Evolutionary conservation across 495 filamentous ascomycete species (phyloP), one percentile per base, ranked within the genome.

Genomic region (Aspergillus carlsbadensis): DNA sequence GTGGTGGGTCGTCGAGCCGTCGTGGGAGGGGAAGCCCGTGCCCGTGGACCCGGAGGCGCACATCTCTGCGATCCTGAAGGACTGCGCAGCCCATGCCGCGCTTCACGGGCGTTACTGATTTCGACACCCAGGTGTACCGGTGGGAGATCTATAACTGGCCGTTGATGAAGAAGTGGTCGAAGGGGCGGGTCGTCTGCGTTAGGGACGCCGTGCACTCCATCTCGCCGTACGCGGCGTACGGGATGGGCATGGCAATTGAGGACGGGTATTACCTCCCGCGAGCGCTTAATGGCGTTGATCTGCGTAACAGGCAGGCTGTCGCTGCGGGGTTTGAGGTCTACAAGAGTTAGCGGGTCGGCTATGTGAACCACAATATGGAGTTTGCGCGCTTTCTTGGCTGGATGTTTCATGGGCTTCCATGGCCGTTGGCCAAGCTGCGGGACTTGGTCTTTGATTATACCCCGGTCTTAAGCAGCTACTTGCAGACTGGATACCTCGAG

Each of bases 191-290:
- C 14, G 56, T 51, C 5, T 59, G 62, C 18, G 45, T 65, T 11
- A 59, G 58, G 10, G 62, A 65, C 54, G 56, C 62, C 7, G 58
- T 65, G 14, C 62, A 65, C 10, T 56, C 59, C 6, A 59, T 65
- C 3, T 61, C 62, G 17, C 62, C 62, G 31, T 65, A 65, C 57
- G 62, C 59, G 10, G 62, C 62, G 15, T 65, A 65, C 54, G 62
- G 62, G 1, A 61, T 65, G 52, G 62, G 62, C 6, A 65, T 65
- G 59, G 62, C 62, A 21, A 59, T 65, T 22, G 59, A 65, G 40
- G 59, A 65, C 40, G 56, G 62, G 4, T 65, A 61, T 39, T 62
- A 48, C 35, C 52, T 65, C 22, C 59, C 62, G 11, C 53, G 29
- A 37, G 17, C 56, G 0, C 48, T 65, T 1, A 59, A 62, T 21